A percentile compares a stretch with the other conserved stretches of the same genome.
phyloP scores from a whole-genome alignment of 164 flowering plant species.

The Annona squamosa region DNA sequence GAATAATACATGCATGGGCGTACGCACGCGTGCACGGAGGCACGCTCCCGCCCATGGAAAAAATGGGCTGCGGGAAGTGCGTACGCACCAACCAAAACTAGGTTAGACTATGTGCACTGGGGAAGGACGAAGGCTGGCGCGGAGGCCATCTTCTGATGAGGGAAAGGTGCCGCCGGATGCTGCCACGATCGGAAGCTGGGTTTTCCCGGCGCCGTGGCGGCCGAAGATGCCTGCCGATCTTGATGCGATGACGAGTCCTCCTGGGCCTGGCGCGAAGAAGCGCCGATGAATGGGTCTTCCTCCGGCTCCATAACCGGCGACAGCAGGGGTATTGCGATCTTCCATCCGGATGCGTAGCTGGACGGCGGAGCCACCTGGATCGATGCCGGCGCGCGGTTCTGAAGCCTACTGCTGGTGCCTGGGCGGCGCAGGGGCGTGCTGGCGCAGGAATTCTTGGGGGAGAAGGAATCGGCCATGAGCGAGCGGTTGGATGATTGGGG shows the following conservation, averaged over 20 bases:
- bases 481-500: not conserved
- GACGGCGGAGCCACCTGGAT: constrained; percentile 44
- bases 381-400: constrained; percentile 65
- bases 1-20: too few species aligned
- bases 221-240: constrained; percentile 13
- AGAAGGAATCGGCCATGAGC: constrained; percentile 21
- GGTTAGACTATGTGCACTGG: constrained; percentile 17
- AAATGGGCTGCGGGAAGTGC: not conserved
- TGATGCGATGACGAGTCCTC: constrained; percentile 1
- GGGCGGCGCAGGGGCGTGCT: constrained; percentile 5
- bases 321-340: constrained; percentile 75
- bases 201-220: constrained; percentile 12
- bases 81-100: not conserved
- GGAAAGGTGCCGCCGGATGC: constrained; percentile 72
- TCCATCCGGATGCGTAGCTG: constrained; percentile 39
- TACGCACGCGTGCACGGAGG: too few species aligned
- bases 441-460: constrained; percentile 2
- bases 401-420: constrained; percentile 36
- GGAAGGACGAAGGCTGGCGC: constrained; percentile 24
- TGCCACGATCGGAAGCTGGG: constrained; percentile 54
- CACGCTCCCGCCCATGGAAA: not conserved
- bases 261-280: not conserved
- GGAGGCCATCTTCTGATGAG: constrained; percentile 33
- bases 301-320: constrained; percentile 66
- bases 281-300: constrained; percentile 15